Base-by-base conservation (phyloP, 768 basidiomycete genomes). In the Kwoniella botswanensis region DNA sequence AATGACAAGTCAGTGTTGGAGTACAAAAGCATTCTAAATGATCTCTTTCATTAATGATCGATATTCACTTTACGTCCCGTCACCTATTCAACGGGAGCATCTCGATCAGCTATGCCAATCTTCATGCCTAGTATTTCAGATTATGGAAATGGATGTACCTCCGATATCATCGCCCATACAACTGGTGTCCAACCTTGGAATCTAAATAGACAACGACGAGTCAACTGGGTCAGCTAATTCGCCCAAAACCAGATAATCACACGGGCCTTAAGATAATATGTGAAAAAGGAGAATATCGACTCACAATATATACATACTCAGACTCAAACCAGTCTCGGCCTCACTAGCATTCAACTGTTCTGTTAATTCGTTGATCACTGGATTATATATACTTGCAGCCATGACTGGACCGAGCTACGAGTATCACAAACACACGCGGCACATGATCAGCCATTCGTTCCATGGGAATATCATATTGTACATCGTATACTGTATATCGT, bases 281-380 rank as follows among this genome's bases (percentile, higher is more conserved):
- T 35, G 0, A 35, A 5, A 35, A 35, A 35, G 35, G 35, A 35
- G 35, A 35, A 35, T 35, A 35, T 35, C 35, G 35, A 35, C 79
- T 76, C 53, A 82, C 76, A 84, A 72, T 62, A 84, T 84, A 71
- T 83, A 84, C 56, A 84, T 65, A 60, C 76, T 77, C 42, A 84
- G 24, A 72, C 79, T 80, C 24, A 84, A 70, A 24, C 81, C 80
- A 21, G 84, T 77, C 63, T 84, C 75, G 10, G 79, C 76, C 11
- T 83, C 75, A 2, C 73, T 79, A 22, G 82, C 84, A 50, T 74
- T 42, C 4, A 84, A 74, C 35, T 84, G 74, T 29, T 59, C 71
- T 6, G 79, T 59, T 2, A 84, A 65, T 50, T 84, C 78, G 52
- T 84, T 79, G 56, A 84, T 82, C 10, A 82, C 84, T 1, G 84